phyloP scores from a whole-genome alignment of 129 eudicot species.

The Chrysanthemum makinoi region DNA sequence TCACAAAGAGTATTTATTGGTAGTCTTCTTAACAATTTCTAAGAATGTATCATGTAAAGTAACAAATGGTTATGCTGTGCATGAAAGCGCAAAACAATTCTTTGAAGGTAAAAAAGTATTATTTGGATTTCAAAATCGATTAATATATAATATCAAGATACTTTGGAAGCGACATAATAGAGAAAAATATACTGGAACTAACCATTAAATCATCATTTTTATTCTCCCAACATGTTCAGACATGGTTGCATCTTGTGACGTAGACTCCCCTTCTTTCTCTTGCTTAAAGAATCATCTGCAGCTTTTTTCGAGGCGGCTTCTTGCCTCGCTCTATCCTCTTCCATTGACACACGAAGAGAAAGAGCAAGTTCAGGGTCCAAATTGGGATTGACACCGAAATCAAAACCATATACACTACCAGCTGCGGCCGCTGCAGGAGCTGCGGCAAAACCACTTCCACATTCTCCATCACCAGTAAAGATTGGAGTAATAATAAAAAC shows the following conservation, averaged over 20 bases:
- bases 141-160: no score
- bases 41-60: no score
- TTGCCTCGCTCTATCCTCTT: background rate
- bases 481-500: background rate
- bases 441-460: background rate
- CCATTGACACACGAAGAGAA: background rate
- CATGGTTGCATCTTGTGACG: background rate
- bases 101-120: no score
- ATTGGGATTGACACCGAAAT: background rate
- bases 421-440: background rate
- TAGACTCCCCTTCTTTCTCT: background rate
- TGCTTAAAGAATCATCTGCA: background rate
- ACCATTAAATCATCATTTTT: background rate
- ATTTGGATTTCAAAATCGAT: no score
- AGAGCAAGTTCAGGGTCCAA: slow-evolving; percentile 1
- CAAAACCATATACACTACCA: background rate
- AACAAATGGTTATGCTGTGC: no score
- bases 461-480: background rate
- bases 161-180: no score
- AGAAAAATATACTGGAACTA: background rate
- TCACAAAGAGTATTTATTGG: no score
- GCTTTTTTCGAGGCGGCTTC: background rate
- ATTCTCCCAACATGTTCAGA: background rate
- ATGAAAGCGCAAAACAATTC: no score
- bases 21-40: no score